Percentiles rank a stretch among this genome's conserved stretches.
phyloP scores from a whole-genome alignment of 192 early-diverging fungal genomes.

The Fimicolochytrium jonesii region DNA sequence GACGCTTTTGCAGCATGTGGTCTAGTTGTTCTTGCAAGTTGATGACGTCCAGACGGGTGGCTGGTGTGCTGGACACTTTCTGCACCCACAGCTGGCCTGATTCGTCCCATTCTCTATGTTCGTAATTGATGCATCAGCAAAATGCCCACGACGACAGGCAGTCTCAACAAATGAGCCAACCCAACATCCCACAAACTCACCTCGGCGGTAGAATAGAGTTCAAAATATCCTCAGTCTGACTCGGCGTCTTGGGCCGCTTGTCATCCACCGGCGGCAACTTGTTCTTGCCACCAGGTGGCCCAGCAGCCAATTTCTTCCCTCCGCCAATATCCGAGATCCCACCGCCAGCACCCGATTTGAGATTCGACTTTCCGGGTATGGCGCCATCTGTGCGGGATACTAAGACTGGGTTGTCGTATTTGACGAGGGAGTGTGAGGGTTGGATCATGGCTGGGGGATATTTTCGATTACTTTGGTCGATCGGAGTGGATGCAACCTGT shows the following conservation, averaged over 20 bases:
- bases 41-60: constrained; percentile 55
- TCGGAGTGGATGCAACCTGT: too few species aligned
- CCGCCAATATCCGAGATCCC: neutral
- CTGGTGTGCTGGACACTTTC: constrained; percentile 57
- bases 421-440: constrained; percentile 48
- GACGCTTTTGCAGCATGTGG: constrained; percentile 62
- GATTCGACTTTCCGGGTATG: constrained; percentile 15
- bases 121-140: neutral
- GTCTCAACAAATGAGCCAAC: neutral
- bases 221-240: constrained; percentile 59
- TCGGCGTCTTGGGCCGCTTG: constrained; percentile 56
- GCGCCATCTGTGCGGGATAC: constrained; percentile 48
- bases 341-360: constrained; percentile 21
- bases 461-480: neutral
- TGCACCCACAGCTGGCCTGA: constrained; percentile 60
- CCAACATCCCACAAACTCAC: too few species aligned
- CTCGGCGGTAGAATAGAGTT: constrained; percentile 60
- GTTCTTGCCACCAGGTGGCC: constrained; percentile 28
- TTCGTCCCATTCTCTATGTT: constrained; percentile 59
- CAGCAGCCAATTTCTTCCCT: constrained; percentile 26
- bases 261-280: constrained; percentile 59
- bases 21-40: constrained; percentile 63
- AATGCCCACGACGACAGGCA: neutral
- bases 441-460: constrained; percentile 23
- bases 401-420: constrained; percentile 61